phyloP scores from a whole-genome alignment of 2,329 filamentous ascomycete genomes.

The Diaporthe vaccinii region DNA sequence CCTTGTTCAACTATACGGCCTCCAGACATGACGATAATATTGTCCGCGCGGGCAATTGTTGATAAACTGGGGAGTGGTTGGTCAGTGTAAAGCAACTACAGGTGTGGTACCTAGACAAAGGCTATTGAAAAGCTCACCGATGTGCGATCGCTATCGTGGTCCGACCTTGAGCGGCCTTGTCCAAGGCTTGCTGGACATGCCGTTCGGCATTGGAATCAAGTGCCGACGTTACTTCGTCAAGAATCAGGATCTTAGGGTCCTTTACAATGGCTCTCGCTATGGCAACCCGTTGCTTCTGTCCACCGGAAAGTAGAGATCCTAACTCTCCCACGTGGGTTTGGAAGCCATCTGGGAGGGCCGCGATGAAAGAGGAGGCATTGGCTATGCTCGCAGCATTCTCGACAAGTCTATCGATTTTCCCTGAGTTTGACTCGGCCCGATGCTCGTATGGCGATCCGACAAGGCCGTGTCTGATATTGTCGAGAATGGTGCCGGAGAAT shows the following conservation, averaged over 20 bases:
- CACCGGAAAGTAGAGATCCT: slow-evolving; percentile 91
- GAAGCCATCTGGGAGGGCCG: slow-evolving; percentile 85
- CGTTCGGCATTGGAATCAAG: slow-evolving; percentile 95
- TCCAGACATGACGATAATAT: slow-evolving; percentile 91
- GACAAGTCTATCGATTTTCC: slow-evolving; percentile 69
- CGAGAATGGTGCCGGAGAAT: slow-evolving; percentile 88
- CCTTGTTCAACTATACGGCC: slow-evolving; percentile 93
- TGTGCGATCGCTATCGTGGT: slow-evolving; percentile 98
- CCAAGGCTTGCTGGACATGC: slow-evolving; percentile 93
- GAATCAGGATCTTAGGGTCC: slow-evolving; percentile 89
- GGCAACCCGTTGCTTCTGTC: slow-evolving; percentile 96
- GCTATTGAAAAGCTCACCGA: slow-evolving; percentile 49
- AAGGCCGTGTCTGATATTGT: slow-evolving; percentile 89
- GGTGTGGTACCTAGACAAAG: not conserved
- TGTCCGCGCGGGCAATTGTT: slow-evolving; percentile 93
- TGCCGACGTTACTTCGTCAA: slow-evolving; percentile 88
- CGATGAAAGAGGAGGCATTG: slow-evolving; percentile 94
- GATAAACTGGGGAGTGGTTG: slow-evolving; percentile 71
- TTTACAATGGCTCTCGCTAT: slow-evolving; percentile 93
- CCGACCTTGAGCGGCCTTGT: slow-evolving; percentile 85
- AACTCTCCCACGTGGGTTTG: slow-evolving; percentile 94
- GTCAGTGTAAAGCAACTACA: not conserved
- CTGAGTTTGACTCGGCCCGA: slow-evolving; percentile 75
- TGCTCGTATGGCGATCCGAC: slow-evolving; percentile 85
- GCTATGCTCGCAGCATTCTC: slow-evolving; percentile 88